A percentile compares a stretch with the other conserved stretches of the same genome.
Evolutionary conservation across 1,284 basidiomycete genomes (phyloP).

Genomic region (Anthracocystis panici-leucophaei): DNA sequence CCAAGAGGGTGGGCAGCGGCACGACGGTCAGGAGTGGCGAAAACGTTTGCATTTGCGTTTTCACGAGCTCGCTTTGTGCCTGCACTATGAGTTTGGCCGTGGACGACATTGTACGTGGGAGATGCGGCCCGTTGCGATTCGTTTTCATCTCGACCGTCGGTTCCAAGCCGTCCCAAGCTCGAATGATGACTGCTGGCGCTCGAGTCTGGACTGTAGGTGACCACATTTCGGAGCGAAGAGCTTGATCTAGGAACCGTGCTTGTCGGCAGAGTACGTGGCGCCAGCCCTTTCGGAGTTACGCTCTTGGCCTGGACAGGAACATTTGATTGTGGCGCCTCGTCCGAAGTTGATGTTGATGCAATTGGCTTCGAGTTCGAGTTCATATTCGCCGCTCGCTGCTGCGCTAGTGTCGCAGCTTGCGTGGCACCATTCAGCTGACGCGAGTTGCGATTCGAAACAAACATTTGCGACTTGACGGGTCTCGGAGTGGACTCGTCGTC

Average conservation of each 20-base stretch:
- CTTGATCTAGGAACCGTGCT: slow-evolving; percentile 42
- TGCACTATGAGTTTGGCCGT: slow-evolving; percentile 21
- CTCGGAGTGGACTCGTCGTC: slow-evolving; percentile 35
- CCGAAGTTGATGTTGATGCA: not conserved
- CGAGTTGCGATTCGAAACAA: slow-evolving; percentile 19
- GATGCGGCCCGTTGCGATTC: slow-evolving; percentile 8
- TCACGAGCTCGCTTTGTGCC: slow-evolving; percentile 21
- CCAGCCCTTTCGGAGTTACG: slow-evolving; percentile 14
- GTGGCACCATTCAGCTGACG: slow-evolving; percentile 10
- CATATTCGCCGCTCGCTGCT: not conserved
- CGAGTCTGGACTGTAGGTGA: slow-evolving; percentile 49
- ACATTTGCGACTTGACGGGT: slow-evolving; percentile 33
- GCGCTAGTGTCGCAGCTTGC: not conserved
- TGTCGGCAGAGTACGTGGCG: slow-evolving; percentile 13
- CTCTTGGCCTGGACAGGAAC: not conserved
- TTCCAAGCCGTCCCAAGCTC: slow-evolving; percentile 8
- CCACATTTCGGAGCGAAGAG: slow-evolving; percentile 47
- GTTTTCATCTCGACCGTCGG: slow-evolving; percentile 19
- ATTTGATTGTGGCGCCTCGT: not conserved
- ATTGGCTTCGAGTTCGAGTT: not conserved
- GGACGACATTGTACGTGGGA: not conserved
- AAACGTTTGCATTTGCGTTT: slow-evolving; percentile 9
- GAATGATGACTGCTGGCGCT: slow-evolving; percentile 41
- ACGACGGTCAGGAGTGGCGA: slow-evolving; percentile 39
- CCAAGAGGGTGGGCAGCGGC: slow-evolving; percentile 16